Conservation (phyloP, 306 rosid species). For the Ormosia semicastrata region DNA sequence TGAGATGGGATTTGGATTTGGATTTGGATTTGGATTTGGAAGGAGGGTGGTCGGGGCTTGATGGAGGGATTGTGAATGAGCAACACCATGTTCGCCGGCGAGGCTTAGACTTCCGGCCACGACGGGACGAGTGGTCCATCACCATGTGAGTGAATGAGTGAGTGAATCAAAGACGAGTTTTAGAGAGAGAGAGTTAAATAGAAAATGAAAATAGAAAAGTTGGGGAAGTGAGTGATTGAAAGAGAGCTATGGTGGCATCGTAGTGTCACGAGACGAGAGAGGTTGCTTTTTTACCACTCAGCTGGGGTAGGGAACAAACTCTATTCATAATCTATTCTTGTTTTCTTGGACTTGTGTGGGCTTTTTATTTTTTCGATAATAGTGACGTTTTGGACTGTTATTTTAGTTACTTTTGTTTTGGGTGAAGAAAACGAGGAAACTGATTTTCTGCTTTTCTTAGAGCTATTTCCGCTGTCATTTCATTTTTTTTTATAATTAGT, state of each 20-base stretch:
- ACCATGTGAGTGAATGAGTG: too few species aligned
- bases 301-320: too few species aligned
- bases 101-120: slow-evolving; percentile 17
- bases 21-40: not conserved
- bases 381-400: slow-evolving; percentile 6
- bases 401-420: slow-evolving; percentile 20
- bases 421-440: slow-evolving; percentile 28
- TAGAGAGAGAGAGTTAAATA: not conserved
- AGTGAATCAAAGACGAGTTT: too few species aligned
- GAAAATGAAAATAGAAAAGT: too few species aligned
- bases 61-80: slow-evolving; percentile 73
- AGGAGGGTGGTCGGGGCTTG: slow-evolving; percentile 70
- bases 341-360: not conserved
- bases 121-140: slow-evolving; percentile 53
- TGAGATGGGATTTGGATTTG: slow-evolving; percentile 41
- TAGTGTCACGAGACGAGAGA: too few species aligned
- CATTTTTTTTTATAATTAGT: too few species aligned
- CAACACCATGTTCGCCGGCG: slow-evolving; percentile 86
- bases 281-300: not conserved
- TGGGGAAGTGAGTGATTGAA: too few species aligned
- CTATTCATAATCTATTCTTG: not conserved
- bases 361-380: slow-evolving; percentile 26
- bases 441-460: not conserved
- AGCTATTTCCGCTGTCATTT: too few species aligned
- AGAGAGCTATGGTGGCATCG: too few species aligned